Evolutionary conservation across 257 asterid species (phyloP).

Genomic region (Petunia secreta): DNA sequence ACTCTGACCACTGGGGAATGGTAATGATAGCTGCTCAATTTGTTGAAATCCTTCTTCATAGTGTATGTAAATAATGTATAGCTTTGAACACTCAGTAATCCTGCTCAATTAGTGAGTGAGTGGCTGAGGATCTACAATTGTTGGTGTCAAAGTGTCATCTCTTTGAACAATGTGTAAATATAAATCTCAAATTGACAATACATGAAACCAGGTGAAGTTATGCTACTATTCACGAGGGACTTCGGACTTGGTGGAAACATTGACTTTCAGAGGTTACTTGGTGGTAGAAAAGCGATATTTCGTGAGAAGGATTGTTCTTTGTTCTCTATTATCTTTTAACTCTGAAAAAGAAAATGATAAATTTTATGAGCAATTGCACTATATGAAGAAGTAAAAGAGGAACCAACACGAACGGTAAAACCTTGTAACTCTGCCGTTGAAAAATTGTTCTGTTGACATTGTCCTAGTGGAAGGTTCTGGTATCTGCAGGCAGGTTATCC

Average conservation of each 20-base stretch:
- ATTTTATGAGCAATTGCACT: not conserved
- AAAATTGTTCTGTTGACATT: not conserved
- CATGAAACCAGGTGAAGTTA: constrained; percentile 1
- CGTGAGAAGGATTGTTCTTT: not conserved
- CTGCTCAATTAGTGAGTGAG: not conserved
- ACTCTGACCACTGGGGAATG: constrained; percentile 23
- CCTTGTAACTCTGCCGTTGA: constrained; percentile 6
- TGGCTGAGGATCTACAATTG: constrained; percentile 9
- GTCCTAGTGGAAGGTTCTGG: constrained; percentile 15
- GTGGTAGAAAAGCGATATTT: too few relatives aligned
- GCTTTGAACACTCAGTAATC: constrained; percentile 19
- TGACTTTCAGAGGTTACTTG: too few relatives aligned
- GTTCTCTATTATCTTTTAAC: constrained; percentile 9
- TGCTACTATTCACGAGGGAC: not conserved
- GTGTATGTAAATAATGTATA: constrained; percentile 6
- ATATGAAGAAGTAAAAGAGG: not conserved
- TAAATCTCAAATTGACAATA: constrained; percentile 5
- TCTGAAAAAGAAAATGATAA: not conserved
- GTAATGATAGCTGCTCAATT: constrained; percentile 14
- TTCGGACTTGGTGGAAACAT: not conserved
- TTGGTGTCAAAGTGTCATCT: not conserved
- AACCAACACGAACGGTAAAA: not conserved
- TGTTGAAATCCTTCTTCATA: not conserved
- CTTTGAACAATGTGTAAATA: constrained; percentile 12
- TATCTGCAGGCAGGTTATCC: not conserved